Evolutionary conservation across 805 yeast genomes (phyloP).

Genomic region (Cyberlindnera japonica): DNA sequence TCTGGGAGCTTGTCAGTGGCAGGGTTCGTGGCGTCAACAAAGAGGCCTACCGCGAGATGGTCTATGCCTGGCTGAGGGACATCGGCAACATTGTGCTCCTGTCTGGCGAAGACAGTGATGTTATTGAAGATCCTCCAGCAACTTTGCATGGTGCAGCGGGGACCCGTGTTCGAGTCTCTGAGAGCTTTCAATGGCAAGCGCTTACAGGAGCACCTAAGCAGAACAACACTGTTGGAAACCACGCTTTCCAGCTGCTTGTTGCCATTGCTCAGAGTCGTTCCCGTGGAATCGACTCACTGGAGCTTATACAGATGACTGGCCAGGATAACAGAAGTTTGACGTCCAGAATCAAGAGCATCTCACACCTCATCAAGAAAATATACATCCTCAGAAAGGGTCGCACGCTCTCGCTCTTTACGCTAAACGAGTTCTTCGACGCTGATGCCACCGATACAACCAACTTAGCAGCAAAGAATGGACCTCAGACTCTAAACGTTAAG

Average conservation of each 20-base stretch:
- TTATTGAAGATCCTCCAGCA: slow-evolving; percentile 1
- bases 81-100: slow-evolving; percentile 18
- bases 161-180: slow-evolving; percentile 37
- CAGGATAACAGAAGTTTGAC: slow-evolving; percentile 74
- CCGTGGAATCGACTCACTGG: slow-evolving; percentile 56
- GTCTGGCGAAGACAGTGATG: background rate
- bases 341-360: slow-evolving; percentile 53
- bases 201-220: slow-evolving; percentile 54
- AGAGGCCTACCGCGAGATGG: slow-evolving; percentile 30
- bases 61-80: slow-evolving; percentile 36
- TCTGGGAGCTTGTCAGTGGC: slow-evolving; percentile 31
- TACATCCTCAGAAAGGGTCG: slow-evolving; percentile 41
- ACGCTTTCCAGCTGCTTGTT: slow-evolving; percentile 51
- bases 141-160: slow-evolving; percentile 9
- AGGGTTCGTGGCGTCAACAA: slow-evolving; percentile 24
- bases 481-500: slow-evolving; percentile 28
- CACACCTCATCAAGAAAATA: slow-evolving; percentile 43
- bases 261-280: slow-evolving; percentile 57
- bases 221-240: slow-evolving; percentile 50
- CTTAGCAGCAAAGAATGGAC: slow-evolving; percentile 20
- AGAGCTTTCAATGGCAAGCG: slow-evolving; percentile 53
- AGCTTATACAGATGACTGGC: slow-evolving; percentile 50
- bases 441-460: slow-evolving; percentile 18
- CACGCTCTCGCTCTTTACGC: slow-evolving; percentile 51
- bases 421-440: slow-evolving; percentile 40